A percentile compares a stretch with the other conserved stretches of the same genome.
Conservation (phyloP, 2,329 filamentous ascomycete species). For the Lecanicillium sp. region DNA sequence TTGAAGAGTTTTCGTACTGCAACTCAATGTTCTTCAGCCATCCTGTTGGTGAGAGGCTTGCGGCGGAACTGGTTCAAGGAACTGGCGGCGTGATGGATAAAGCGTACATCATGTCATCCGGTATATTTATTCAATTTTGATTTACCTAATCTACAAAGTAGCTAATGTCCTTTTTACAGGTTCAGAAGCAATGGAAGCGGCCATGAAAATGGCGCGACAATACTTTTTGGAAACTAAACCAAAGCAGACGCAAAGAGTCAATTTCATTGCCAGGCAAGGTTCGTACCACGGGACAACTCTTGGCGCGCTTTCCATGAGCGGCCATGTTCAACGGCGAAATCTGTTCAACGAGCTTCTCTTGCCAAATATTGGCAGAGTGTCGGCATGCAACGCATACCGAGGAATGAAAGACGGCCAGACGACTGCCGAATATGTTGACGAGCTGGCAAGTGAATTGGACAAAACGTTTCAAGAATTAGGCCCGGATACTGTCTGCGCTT, state of each 20-base stretch:
- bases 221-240: conserved; percentile 31
- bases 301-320: conserved; percentile 54
- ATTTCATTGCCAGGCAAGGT: conserved; percentile 58
- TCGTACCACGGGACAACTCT: conserved; percentile 69
- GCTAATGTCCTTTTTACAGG: conserved; percentile 24
- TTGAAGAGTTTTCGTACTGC: conserved; percentile 9
- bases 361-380: conserved; percentile 47
- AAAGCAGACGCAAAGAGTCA: conserved; percentile 45
- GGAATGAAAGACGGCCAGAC: conserved; percentile 42
- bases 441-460: conserved; percentile 57
- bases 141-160: not conserved
- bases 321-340: conserved; percentile 49
- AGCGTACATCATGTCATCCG: conserved; percentile 26
- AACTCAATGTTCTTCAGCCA: conserved; percentile 15
- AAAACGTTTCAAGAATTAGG: conserved; percentile 56
- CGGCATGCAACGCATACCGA: conserved; percentile 58
- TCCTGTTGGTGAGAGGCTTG: conserved; percentile 13
- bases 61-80: conserved; percentile 18
- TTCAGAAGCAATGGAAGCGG: conserved; percentile 39
- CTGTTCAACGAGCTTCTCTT: conserved; percentile 55
- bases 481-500: conserved; percentile 57
- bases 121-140: conserved; percentile 13
- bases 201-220: conserved; percentile 36
- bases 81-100: conserved; percentile 24
- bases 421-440: conserved; percentile 47